Evolutionary conservation across 2,329 filamentous ascomycete genomes (phyloP).

Genomic region (Dactylellina sp.): DNA sequence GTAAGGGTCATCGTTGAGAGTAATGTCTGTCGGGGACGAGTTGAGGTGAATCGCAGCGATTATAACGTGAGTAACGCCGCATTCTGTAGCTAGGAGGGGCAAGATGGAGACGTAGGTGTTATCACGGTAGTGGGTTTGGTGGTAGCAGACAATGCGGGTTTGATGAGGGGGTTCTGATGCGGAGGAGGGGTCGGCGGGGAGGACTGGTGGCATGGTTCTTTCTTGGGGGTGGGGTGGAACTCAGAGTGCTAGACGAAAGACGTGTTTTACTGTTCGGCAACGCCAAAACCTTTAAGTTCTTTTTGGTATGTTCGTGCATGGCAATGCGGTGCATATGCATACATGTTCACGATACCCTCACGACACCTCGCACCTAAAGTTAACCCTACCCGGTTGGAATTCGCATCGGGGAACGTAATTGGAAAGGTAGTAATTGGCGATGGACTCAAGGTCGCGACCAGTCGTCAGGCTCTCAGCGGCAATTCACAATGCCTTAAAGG

Average conservation of each 20-base stretch:
- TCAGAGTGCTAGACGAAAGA: neutral
- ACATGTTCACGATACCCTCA: too few relatives aligned
- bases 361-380: too few relatives aligned
- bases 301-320: too few relatives aligned
- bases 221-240: neutral
- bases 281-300: neutral
- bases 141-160: conserved; percentile 69
- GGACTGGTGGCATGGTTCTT: conserved; percentile 46
- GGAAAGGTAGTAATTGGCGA: too few relatives aligned
- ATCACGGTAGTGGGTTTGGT: conserved; percentile 73
- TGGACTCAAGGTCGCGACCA: conserved; percentile 20
- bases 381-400: too few relatives aligned
- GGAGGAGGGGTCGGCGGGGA: conserved; percentile 33
- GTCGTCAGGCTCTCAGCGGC: conserved; percentile 15
- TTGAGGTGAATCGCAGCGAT: conserved; percentile 89
- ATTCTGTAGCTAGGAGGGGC: conserved; percentile 71
- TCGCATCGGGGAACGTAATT: too few relatives aligned
- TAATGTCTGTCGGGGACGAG: conserved; percentile 73
- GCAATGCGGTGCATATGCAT: too few relatives aligned
- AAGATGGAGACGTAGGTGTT: conserved; percentile 72
- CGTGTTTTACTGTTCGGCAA: conserved; percentile 1
- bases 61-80: conserved; percentile 82
- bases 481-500: conserved; percentile 4
- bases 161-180: conserved; percentile 57
- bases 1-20: conserved; percentile 82